Evolutionary conservation across 305 asterid species (phyloP), one percentile per base, ranked within the genome.

Genomic region (Stenogyne calaminthoides): DNA sequence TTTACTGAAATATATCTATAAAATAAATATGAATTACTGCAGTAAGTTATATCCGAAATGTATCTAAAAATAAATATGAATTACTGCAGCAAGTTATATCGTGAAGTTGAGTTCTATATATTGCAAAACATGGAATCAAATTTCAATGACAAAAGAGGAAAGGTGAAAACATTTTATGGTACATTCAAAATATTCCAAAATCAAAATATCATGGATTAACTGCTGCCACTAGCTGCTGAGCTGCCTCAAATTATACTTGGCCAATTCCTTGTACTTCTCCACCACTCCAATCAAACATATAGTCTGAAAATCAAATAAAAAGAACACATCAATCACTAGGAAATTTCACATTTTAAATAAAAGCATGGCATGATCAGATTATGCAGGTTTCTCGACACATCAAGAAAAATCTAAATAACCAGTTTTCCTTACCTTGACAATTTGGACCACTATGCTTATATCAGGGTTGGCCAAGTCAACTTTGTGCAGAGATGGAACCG

Each of bases 201-300:
- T 37, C 19, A 1, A 16, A 16, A 51, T 54, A 64, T 44, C 49
- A 20, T 54, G 29, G 9, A 40, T 58, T 47, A 47, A 73, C 64
- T 72, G 71, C 70, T 82, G 46, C 7, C 77, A n/a, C n/a, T 92
- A 82, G 61, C 89, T 84, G 61, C 89, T 84, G 76, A 94, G 95
- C 91, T 90, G 97, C 87, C 99, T 87, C 78, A 94, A 25, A 72
- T 94, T 94, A 84, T 86, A 94, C 86, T 94, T 94, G 74, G 97
- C 82, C 74, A 92, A 77, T 77, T 94, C 97, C 88, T 94, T 94
- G 91, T 90, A 91, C 85, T 86, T 94, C 83, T 90, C 97, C 72
- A 90, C 97, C 56, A 92, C 88, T 69, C 99, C 99, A 32, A 94
- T 89, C 88, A 94, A 81, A 84, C 99, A 94, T 6, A 94, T 87